A percentile compares a stretch with the other conserved stretches of the same genome.
These are phyloP conservation scores for Hevea brasiliensis DNA, from an alignment of 345 rosid species.

Conservation along the genomic window DNA sequence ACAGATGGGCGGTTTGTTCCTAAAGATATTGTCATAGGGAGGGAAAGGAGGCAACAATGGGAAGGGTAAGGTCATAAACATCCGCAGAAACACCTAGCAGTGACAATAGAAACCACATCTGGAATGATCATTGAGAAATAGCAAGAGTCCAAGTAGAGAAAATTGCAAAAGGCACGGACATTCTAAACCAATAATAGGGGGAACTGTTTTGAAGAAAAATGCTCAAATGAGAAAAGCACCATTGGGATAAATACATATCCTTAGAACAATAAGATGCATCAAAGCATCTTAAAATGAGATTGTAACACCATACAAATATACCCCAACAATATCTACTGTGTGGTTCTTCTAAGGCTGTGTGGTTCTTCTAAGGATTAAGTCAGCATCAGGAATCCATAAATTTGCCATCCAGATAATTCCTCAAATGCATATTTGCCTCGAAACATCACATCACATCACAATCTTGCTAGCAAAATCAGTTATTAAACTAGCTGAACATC, in stretches of 20 bases:
- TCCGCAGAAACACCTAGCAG: background rate
- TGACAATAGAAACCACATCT: background rate
- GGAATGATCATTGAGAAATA: background rate
- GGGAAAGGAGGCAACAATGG: background rate
- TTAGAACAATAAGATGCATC: background rate
- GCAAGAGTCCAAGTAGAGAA: background rate
- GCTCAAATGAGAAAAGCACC: background rate
- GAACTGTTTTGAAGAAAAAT: background rate
- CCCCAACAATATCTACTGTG: too few species aligned
- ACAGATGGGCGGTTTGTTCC: background rate
- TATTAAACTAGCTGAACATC: background rate
- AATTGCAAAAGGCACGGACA: background rate
- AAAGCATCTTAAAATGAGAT: constrained; percentile 3
- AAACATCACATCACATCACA: background rate
- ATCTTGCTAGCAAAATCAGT: background rate
- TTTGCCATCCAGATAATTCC: background rate
- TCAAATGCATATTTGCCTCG: background rate
- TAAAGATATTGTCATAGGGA: background rate
- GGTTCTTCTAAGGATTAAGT: background rate
- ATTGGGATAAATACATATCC: background rate
- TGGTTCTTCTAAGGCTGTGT: background rate
- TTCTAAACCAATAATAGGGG: background rate
- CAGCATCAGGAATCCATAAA: background rate
- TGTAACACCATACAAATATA: background rate
- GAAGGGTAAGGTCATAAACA: constrained; percentile 1